Evolutionary conservation across 2,329 filamentous ascomycete genomes (phyloP), one percentile per base, ranked within the genome.

Genomic region (Pezicula carpinea): DNA sequence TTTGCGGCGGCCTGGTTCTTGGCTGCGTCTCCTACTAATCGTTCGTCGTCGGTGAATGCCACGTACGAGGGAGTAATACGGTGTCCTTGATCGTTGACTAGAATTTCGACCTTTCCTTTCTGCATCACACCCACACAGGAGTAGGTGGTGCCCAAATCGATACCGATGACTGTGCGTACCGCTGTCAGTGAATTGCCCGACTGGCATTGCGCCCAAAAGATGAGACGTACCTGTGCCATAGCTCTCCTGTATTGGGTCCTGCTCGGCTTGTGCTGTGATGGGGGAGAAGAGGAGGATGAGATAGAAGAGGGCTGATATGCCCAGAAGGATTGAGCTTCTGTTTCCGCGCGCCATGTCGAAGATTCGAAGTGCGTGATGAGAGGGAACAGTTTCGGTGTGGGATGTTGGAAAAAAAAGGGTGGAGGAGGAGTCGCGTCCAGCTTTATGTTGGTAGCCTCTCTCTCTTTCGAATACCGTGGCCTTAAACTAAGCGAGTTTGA

Each of bases 81-180:
- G 82, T 95, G 90, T 78, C 89, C 89, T 78, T 95, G 90, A 73
- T 96, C 89, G 77, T 96, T 96, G 73, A 89, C 88, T 61, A 96
- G 79, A 74, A 96, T 96, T 66, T 96, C 89, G 60, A 96, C 89
- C 73, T 92, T 93, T 69, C 90, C 90, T 68, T 89, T 87, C 69
- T 91, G 86, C 89, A 95, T 95, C 68, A 95, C 89, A 85, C 88
- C 90, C 63, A 95, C 89, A 73, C 90, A 95, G 64, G 81, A 85
- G 74, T 83, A 83, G 57, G 90, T 96, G 44, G 90, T 96, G 73
- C 90, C 90, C 66, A 96, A 72, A 84, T 95, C 89, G 73, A 96
- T 96, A 82, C 90, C 90, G 64, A 96, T 91, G 61, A 96, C 89
- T 77, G 57, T 40, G 50, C 14, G 41, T 15, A 46, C n/a, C 50